Evolutionary conservation across 1,139 yeast genomes (phyloP).

Genomic region (Candida neerlandica): DNA sequence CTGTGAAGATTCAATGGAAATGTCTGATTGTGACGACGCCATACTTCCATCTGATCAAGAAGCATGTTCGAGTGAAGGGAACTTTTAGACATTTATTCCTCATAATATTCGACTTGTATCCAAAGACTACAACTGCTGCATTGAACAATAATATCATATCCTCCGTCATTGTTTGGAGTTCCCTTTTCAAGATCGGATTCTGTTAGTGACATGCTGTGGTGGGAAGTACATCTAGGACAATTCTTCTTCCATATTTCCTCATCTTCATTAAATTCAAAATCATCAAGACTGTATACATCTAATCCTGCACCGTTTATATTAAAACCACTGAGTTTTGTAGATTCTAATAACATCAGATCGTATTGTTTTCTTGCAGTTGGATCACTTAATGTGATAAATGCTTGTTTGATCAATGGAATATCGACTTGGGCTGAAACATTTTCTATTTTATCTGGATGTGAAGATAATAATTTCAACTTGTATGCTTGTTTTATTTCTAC

Average conservation of each 20-base stretch:
- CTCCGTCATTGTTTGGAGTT: conserved; percentile 53
- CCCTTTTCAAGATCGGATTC: conserved; percentile 65
- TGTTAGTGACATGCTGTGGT: conserved; percentile 54
- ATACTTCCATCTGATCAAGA: not conserved
- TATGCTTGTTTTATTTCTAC: conserved; percentile 63
- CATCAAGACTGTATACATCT: conserved; percentile 66
- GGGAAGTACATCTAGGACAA: conserved; percentile 75
- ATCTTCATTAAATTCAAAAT: conserved; percentile 45
- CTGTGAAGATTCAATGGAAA: not conserved
- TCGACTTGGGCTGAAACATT: conserved; percentile 16
- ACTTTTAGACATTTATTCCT: conserved; percentile 16
- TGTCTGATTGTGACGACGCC: not conserved
- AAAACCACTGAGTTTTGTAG: conserved; percentile 50
- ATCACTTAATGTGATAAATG: conserved; percentile 57
- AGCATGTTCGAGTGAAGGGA: not conserved
- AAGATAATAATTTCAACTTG: conserved; percentile 52
- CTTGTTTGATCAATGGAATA: conserved; percentile 54
- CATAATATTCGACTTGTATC: conserved; percentile 72
- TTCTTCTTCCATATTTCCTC: conserved; percentile 43
- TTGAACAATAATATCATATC: conserved; percentile 71
- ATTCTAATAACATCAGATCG: conserved; percentile 44
- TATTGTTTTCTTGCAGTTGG: conserved; percentile 43
- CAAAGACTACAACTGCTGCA: conserved; percentile 83
- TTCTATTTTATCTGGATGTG: conserved; percentile 76
- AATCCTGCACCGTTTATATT: conserved; percentile 63